These are phyloP conservation scores for Hippophae tibetana DNA, from an alignment of 306 rosid genomes.

Conservation along the genomic window DNA sequence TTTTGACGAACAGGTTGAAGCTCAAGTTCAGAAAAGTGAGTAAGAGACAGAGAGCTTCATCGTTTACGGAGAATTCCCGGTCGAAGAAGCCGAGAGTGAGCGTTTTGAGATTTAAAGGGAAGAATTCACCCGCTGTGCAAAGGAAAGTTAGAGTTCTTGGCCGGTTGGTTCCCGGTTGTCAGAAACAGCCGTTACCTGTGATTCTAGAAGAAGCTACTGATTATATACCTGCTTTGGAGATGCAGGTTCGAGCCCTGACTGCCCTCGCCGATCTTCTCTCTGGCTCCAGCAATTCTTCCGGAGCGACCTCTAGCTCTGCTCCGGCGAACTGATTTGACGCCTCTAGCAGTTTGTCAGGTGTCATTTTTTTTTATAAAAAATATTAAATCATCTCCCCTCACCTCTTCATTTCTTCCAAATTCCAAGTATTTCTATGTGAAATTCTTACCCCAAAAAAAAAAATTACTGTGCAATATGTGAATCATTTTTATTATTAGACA, in stretches of 20 bases:
- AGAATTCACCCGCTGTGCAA: constrained; percentile 65
- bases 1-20: constrained; percentile 57
- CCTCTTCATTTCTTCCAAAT: background rate
- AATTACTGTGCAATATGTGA: too few species aligned
- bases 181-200: constrained; percentile 71
- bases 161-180: constrained; percentile 91
- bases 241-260: constrained; percentile 92
- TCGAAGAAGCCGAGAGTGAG: constrained; percentile 56
- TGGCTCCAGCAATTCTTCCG: constrained; percentile 32
- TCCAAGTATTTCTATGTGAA: constrained; percentile 22
- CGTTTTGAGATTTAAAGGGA: constrained; percentile 61
- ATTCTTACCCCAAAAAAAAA: constrained; percentile 18
- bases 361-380: constrained; percentile 1
- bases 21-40: constrained; percentile 52
- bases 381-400: background rate
- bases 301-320: constrained; percentile 22
- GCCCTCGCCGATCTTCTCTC: constrained; percentile 55
- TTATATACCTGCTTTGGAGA: constrained; percentile 84
- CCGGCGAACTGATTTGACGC: constrained; percentile 39
- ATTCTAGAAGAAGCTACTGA: constrained; percentile 77
- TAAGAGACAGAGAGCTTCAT: constrained; percentile 24
- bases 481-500: too few species aligned
- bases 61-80: constrained; percentile 22
- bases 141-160: constrained; percentile 60
- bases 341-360: constrained; percentile 19